A percentile compares a stretch with the other conserved stretches of the same genome.
phyloP scores from a whole-genome alignment of 202 grass and related monocot species.

The Tripidium arundinaceum region DNA sequence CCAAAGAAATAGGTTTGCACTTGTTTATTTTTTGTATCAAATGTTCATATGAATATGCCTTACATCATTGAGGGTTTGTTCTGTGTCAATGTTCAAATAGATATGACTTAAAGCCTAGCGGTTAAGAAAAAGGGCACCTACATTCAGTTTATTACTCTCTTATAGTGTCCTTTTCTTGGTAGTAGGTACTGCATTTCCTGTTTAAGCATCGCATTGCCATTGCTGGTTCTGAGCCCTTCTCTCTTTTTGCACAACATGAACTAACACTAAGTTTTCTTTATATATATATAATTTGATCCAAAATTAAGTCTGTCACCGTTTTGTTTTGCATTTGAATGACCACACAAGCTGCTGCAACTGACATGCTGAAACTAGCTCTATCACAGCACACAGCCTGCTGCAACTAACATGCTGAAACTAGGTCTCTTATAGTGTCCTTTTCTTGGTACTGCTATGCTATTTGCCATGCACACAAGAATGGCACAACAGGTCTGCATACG shows the following conservation, averaged over 20 bases:
- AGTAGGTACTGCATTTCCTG: not conserved
- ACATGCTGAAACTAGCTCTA: not conserved
- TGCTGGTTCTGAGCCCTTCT: not conserved
- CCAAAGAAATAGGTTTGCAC: constrained; percentile 23
- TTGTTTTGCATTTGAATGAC: not conserved
- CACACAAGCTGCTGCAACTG: not conserved
- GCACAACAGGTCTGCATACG: not conserved
- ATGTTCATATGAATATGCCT: not conserved
- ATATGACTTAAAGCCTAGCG: not conserved
- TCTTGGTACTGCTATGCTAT: not conserved
- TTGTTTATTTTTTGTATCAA: not conserved
- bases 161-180: not conserved
- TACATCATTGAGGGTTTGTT: not conserved
- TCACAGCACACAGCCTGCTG: not conserved
- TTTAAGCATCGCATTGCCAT: not conserved
- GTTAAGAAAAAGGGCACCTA: not conserved
- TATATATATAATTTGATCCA: not conserved
- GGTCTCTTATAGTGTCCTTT: not conserved
- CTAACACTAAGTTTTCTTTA: not conserved
- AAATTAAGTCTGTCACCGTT: not conserved
- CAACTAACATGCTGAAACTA: not conserved
- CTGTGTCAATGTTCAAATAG: not conserved
- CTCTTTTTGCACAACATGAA: not conserved
- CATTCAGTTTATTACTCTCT: not conserved
- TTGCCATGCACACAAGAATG: not conserved